Conservation (phyloP, 225 moss, liverwort and hornwort genomes). For the Pleurozium schreberi region DNA sequence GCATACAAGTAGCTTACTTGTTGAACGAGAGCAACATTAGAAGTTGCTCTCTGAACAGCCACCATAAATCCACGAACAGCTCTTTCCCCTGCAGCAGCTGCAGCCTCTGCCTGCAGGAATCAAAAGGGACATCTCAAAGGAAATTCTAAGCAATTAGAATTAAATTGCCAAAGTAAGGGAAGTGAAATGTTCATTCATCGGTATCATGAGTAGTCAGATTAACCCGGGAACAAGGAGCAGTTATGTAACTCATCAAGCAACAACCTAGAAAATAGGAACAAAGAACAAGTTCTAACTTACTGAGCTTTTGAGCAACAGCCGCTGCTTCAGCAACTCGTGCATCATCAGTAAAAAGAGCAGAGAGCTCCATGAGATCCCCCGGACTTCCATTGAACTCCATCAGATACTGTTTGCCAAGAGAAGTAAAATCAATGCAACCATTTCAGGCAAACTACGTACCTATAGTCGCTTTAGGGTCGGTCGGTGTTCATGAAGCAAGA, state of each 20-base stretch:
- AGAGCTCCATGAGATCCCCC: slow-evolving; percentile 98
- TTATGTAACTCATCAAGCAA: neutral
- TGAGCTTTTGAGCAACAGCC: slow-evolving; percentile 89
- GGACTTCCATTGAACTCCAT: slow-evolving; percentile 98
- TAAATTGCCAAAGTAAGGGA: neutral
- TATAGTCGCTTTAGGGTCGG: neutral
- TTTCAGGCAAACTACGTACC: neutral
- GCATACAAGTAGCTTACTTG: slow-evolving; percentile 45
- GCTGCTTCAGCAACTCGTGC: slow-evolving; percentile 95
- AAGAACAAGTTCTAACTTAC: slow-evolving; percentile 42
- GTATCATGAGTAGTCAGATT: neutral
- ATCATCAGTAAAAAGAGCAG: slow-evolving; percentile 90
- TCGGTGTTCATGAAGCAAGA: neutral
- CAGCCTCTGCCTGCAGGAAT: slow-evolving; percentile 86
- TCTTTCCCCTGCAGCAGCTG: slow-evolving; percentile 91
- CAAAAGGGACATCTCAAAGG: neutral
- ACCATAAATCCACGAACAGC: slow-evolving; percentile 98
- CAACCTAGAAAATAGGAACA: neutral
- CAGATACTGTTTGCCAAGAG: slow-evolving; percentile 55
- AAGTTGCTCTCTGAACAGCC: slow-evolving; percentile 93
- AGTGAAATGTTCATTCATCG: neutral
- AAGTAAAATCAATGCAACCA: neutral
- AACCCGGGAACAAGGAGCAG: neutral
- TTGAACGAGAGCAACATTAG: slow-evolving; percentile 97
- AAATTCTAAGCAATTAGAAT: neutral